Evolutionary conservation across 2,329 filamentous ascomycete genomes (phyloP), one percentile per base, ranked within the genome.

Genomic region (Colletotrichum sp.): DNA sequence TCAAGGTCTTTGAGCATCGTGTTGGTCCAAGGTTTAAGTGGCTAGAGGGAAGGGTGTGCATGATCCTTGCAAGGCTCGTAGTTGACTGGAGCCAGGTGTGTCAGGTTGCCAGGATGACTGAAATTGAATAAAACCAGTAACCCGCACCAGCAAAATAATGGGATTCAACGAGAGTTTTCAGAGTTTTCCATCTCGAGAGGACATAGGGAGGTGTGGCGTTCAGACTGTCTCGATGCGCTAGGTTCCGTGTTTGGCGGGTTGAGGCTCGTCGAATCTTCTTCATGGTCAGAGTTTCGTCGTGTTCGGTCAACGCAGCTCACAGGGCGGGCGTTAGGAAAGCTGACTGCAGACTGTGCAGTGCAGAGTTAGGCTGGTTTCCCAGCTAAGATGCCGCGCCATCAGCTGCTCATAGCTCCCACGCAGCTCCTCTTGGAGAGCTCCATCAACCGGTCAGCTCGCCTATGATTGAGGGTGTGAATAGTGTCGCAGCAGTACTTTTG

Each of bases 341-440:
- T 67, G 55, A 59, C 64, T 64, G 57, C 32, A 60, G 55, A 30
- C 70, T 52, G 44, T 52, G 44, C 44, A 67, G 44, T 21, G 44
- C 44, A 68, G 18, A 68, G 10, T 44, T 36, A 28, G 52, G 69
- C 39, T 59, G 10, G 24, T 30, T 28, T 12, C 55, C 55, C 32
- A 73, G 21, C 57, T 36, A 30, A 21, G 32, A n/a, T 55, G 63
- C 39, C 44, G 52, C 55, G 15, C 63, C 69, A 63, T 55, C 57
- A 66, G 72, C 72, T 71, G 67, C n/a, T 71, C 34, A 64, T 62
- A 69, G 69, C 44, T 73, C 57, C 44, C 65, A 32, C 28, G 30
- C 30, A 63, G 71, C 64, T 69, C 44, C 44, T 52, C 21, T 60
- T 24, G 36, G 21, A n/a, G 24, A 72, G 73, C 39, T 69, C 63